phyloP scores from a whole-genome alignment of 2,329 filamentous ascomycete species.

The Ascochyta viciae-villosae region DNA sequence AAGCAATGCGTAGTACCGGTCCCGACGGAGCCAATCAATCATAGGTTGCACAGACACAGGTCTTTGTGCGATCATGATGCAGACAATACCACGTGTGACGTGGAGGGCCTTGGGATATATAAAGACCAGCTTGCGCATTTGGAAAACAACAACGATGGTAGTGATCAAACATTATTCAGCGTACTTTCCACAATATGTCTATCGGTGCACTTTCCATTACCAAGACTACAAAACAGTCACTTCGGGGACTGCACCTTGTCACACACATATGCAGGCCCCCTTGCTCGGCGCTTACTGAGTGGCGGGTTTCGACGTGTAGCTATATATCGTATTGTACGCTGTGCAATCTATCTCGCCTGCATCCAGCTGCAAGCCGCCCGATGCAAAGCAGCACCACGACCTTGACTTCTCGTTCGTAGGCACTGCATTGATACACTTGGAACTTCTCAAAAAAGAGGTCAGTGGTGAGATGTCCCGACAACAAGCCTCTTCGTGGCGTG shows the following conservation, averaged over 20 bases:
- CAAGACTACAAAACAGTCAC: neutral
- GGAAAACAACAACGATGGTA: neutral
- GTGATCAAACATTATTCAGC: neutral
- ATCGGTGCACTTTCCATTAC: neutral
- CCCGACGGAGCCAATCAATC: neutral
- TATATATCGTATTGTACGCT: neutral
- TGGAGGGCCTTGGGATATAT: too few relatives aligned
- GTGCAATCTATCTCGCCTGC: conserved; percentile 1
- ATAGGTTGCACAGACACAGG: neutral
- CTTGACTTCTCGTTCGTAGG: neutral
- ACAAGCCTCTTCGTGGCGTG: conserved; percentile 9
- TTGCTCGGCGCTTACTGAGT: conserved; percentile 1
- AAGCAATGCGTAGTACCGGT: neutral
- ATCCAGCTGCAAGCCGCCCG: conserved; percentile 1
- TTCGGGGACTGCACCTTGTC: neutral
- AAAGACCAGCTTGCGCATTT: neutral
- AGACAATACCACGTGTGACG: neutral
- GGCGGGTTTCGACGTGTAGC: neutral
- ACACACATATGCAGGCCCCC: neutral
- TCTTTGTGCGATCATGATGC: neutral
- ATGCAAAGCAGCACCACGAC: neutral
- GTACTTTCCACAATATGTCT: neutral
- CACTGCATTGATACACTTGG: neutral
- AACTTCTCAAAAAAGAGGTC: neutral
- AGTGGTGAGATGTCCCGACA: conserved; percentile 10